Base-by-base conservation (phyloP, 1,284 basidiomycete species). In the Psilocybe mexicana region DNA sequence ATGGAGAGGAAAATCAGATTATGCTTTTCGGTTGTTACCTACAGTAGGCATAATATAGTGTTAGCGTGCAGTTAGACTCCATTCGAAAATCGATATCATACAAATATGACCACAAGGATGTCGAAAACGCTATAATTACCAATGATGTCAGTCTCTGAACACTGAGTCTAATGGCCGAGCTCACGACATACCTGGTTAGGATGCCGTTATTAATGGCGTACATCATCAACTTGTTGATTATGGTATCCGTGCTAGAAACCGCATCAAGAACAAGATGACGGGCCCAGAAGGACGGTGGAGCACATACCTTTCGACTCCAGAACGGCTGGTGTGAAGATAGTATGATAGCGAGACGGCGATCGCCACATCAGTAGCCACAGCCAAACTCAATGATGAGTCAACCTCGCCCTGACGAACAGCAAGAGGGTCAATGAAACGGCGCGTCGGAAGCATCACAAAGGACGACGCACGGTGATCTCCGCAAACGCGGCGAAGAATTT, bases 151-250 rank as follows among this genome's bases (percentile, higher is more conserved):
- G 35, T 12, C 35, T 12, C 35, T 7, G 35, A 36, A 0, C 35
- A 36, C 12, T 12, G 7, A 36, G 0, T 36, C 12, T 1, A 36
- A 6, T 1, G 12, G 7, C 35, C 12, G 6, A 36, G 35, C n/a
- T 7, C 18, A 0, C 18, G 18, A 49, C 47, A 2, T 6, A 49
- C 47, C 47, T 49, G 2, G 47, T 49, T 11, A 49, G n/a, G 7
- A 36, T 36, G 5, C 47, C 47, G n/a, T 49, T 49, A n/a, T 49
- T 49, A 12, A 49, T 36, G 28, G 47, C 28, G n/a, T 35, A 49
- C 11, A 35, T 33, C 26, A 49, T 49, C 6, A 49, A 24, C 28
- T 35, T 49, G n/a, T 35, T 49, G 28, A 49, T 49, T 8, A 49
- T n/a, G 2, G 26, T 35, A 33, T 49, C 30, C 12, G 47, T 49